phyloP scores from a whole-genome alignment of 352 stramenopile species.

The Globisporangium takayamanum region DNA sequence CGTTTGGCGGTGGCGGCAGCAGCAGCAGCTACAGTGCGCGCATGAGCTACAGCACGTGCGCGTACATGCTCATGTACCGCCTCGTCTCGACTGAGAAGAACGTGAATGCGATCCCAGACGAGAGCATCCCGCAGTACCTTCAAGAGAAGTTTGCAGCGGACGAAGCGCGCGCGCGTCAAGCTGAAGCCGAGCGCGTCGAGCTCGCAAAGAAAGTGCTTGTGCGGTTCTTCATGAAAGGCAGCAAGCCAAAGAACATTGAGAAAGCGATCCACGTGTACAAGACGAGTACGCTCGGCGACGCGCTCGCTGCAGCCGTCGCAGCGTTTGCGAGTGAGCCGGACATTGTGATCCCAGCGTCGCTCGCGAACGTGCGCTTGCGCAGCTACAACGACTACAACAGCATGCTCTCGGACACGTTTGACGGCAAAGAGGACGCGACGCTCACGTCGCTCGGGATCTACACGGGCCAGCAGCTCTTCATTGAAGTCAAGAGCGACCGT shows the following conservation, averaged over 20 bases:
- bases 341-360: constrained; percentile 31
- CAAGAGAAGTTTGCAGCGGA: constrained; percentile 60
- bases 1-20: constrained; percentile 49
- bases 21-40: constrained; percentile 45
- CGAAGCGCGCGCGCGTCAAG: constrained; percentile 44
- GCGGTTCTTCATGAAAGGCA: constrained; percentile 79
- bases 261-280: constrained; percentile 75
- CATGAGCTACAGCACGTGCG: constrained; percentile 68
- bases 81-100: constrained; percentile 63
- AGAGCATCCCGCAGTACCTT: constrained; percentile 62
- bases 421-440: constrained; percentile 44
- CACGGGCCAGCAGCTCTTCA: constrained; percentile 60
- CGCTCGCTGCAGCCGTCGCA: constrained; percentile 32
- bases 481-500: constrained; percentile 54
- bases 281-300: constrained; percentile 54
- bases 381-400: constrained; percentile 77
- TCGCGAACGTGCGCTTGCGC: constrained; percentile 56
- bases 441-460: constrained; percentile 59
- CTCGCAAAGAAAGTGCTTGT: constrained; percentile 71
- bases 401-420: constrained; percentile 56
- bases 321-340: constrained; percentile 57
- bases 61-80: constrained; percentile 92
- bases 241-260: constrained; percentile 52
- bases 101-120: constrained; percentile 48
- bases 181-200: constrained; percentile 64